Conservation (phyloP, 78 protist species). For the Dictyostelium firmibasis region DNA sequence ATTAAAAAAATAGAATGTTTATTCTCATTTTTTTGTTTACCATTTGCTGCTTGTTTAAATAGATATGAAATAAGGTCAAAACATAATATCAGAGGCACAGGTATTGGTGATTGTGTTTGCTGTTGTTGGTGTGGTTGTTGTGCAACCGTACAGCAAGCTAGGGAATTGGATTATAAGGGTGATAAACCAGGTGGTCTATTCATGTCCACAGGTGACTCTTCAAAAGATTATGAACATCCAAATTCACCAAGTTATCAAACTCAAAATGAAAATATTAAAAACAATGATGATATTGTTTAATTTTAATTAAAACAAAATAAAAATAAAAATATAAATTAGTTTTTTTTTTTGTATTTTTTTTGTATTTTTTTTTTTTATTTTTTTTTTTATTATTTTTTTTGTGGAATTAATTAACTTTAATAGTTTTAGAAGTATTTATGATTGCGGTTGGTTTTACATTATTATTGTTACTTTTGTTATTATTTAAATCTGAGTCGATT, state of each 20-base stretch:
- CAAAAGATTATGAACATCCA: not conserved
- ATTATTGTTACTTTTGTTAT: not conserved
- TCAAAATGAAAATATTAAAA: not conserved
- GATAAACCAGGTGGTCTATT: slow-evolving; percentile 75
- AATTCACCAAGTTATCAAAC: not conserved
- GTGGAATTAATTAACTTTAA: not conserved
- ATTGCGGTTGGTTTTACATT: not conserved
- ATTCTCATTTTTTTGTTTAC: slow-evolving; percentile 48
- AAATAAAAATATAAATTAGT: not conserved
- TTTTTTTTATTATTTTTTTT: not conserved
- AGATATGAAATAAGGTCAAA: slow-evolving; percentile 41
- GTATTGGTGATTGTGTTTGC: slow-evolving; percentile 64
- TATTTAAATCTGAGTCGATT: not conserved
- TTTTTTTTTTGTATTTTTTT: too few species aligned
- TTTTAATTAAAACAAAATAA: not conserved
- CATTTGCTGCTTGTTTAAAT: slow-evolving; percentile 45
- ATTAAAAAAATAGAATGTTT: slow-evolving; percentile 16
- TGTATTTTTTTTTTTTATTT: not conserved
- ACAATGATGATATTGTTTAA: not conserved
- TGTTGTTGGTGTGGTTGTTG: slow-evolving; percentile 55
- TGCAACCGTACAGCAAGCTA: slow-evolving; percentile 63
- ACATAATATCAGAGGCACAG: slow-evolving; percentile 60
- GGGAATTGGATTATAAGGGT: slow-evolving; percentile 59
- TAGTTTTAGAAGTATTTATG: not conserved
- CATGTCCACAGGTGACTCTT: not conserved